Conservation (phyloP, 164 flowering plant genomes). For the Stephania japonica region DNA sequence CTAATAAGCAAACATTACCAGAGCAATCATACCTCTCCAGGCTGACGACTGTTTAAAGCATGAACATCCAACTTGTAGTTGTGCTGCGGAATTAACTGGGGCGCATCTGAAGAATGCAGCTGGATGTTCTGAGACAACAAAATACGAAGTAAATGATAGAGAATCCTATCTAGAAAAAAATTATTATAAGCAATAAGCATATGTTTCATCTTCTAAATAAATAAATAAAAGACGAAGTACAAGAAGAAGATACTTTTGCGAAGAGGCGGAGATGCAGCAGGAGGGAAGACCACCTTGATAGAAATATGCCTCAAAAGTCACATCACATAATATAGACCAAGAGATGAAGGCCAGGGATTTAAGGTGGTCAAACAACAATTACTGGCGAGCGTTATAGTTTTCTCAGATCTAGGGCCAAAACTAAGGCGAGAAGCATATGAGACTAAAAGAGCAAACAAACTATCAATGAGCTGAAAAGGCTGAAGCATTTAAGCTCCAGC, state of each 20-base stretch:
- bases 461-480: no score
- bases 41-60: constrained; percentile 76
- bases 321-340: background rate
- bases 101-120: constrained; percentile 61
- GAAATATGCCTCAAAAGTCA: no score
- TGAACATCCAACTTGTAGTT: constrained; percentile 97
- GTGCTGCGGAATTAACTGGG: constrained; percentile 89
- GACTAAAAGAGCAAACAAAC: no score
- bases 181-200: background rate
- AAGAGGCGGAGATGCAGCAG: no score
- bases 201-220: background rate
- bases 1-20: background rate
- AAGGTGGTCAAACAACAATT: no score
- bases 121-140: constrained; percentile 50
- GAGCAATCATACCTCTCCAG: constrained; percentile 72
- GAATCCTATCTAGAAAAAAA: background rate
- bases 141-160: constrained; percentile 2
- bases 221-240: background rate
- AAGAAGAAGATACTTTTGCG: no score
- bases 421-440: no score
- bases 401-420: no score
- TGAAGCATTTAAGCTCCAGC: no score
- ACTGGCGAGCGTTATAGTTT: no score
- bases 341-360: background rate
- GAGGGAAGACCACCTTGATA: no score